A percentile compares a stretch with the other conserved stretches of the same genome.
phyloP scores from a whole-genome alignment of 2,329 filamentous ascomycete species.

The Neophaeococcomyces mojaviensis region DNA sequence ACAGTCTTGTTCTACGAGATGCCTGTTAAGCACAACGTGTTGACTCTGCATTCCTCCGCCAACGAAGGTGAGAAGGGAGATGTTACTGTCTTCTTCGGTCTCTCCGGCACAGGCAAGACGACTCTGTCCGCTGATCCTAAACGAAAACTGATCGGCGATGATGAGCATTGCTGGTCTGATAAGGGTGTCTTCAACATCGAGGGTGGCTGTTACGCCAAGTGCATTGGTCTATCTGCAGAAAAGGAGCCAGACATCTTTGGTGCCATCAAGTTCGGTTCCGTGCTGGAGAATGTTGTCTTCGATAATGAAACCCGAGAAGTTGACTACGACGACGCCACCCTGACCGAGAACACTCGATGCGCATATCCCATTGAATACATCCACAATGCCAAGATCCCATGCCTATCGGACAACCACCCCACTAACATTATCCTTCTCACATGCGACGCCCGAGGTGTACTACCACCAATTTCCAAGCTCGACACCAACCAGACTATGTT shows the following conservation, averaged over 20 bases:
- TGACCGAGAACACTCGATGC: slow-evolving; percentile 97
- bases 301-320: slow-evolving; percentile 81
- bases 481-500: slow-evolving; percentile 96
- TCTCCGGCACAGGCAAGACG: slow-evolving; percentile 97
- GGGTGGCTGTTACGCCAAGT: slow-evolving; percentile 99
- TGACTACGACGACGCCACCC: slow-evolving; percentile 88
- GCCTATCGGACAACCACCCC: slow-evolving; percentile 77
- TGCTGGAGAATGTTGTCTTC: slow-evolving; percentile 98
- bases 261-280: slow-evolving; percentile 93
- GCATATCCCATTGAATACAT: slow-evolving; percentile 99
- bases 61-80: slow-evolving; percentile 94
- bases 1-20: slow-evolving; percentile 99
- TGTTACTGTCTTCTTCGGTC: slow-evolving; percentile 97
- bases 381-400: slow-evolving; percentile 96
- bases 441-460: slow-evolving; percentile 93
- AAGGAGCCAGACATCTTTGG: slow-evolving; percentile 98
- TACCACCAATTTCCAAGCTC: slow-evolving; percentile 96
- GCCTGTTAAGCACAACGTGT: slow-evolving; percentile 98
- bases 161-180: slow-evolving; percentile 99
- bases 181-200: slow-evolving; percentile 98
- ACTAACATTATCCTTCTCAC: slow-evolving; percentile 97
- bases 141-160: slow-evolving; percentile 91
- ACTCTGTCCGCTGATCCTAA: slow-evolving; percentile 95
- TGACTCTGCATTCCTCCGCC: slow-evolving; percentile 96
- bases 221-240: slow-evolving; percentile 91